A percentile compares a stretch with the other conserved stretches of the same genome.
Conservation (phyloP, 352 stramenopile genomes). For the Pythium apleroticum region DNA sequence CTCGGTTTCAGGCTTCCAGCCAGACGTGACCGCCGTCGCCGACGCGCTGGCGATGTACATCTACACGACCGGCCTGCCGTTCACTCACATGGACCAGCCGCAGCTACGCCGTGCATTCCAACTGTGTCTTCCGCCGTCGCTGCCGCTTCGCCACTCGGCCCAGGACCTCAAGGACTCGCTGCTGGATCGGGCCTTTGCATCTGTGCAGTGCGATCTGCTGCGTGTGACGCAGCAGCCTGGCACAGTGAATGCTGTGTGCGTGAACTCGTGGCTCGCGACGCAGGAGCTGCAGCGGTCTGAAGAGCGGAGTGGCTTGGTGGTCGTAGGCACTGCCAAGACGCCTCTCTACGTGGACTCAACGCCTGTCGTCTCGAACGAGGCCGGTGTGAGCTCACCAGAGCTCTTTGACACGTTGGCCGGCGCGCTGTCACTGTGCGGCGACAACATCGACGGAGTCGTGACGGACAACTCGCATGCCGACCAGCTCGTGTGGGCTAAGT, state of each 20-base stretch:
- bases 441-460: constrained; percentile 25
- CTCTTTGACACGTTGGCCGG: constrained; percentile 8
- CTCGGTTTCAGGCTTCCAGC: background rate
- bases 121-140: background rate
- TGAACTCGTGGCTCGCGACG: constrained; percentile 13
- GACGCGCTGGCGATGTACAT: constrained; percentile 34
- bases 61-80: constrained; percentile 22
- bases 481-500: constrained; percentile 26
- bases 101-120: constrained; percentile 24
- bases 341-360: constrained; percentile 11
- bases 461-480: constrained; percentile 27
- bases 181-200: constrained; percentile 25
- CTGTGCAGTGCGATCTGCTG: constrained; percentile 23
- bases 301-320: background rate
- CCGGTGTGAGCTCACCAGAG: background rate
- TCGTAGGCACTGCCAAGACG: constrained; percentile 2
- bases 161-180: constrained; percentile 20
- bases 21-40: constrained; percentile 1
- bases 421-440: constrained; percentile 7
- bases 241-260: constrained; percentile 9
- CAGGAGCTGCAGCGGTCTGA: background rate
- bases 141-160: background rate
- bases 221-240: constrained; percentile 10
- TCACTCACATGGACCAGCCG: constrained; percentile 15
- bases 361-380: background rate